These are phyloP conservation scores for Apiosordaria backusii DNA, from an alignment of 495 filamentous ascomycete genomes.

Conservation along the genomic window DNA sequence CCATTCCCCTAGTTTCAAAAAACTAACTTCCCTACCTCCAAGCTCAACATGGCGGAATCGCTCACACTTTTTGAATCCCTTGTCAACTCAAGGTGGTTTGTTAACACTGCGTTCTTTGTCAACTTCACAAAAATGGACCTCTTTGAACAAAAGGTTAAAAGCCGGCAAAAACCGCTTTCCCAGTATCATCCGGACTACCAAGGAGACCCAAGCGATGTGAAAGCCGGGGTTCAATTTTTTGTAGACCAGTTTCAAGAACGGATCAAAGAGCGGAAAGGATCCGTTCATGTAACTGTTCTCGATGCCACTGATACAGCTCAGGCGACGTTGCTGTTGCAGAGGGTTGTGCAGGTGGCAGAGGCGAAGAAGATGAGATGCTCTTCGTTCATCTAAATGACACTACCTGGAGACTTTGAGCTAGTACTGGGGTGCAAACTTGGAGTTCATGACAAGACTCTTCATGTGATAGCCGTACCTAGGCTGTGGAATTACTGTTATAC, in stretches of 20 bases:
- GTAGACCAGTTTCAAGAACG: neutral
- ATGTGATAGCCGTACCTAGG: no score
- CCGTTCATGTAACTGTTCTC: neutral
- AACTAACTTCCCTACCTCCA: neutral
- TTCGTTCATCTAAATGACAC: neutral
- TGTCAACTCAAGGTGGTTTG: neutral
- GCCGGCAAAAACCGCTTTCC: neutral
- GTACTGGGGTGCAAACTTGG: no score
- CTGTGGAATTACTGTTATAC: no score
- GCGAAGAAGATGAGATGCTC: neutral
- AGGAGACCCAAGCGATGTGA: neutral
- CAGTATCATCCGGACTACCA: neutral
- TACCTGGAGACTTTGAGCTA: no score
- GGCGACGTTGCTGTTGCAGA: neutral
- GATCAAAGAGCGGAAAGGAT: neutral
- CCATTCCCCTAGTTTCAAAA: neutral
- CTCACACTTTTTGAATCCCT: neutral
- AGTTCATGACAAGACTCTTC: no score
- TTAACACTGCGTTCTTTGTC: neutral
- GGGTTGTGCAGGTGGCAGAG: neutral
- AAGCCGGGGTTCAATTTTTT: neutral
- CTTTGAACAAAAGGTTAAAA: neutral
- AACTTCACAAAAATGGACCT: constrained; percentile 2
- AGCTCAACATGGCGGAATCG: neutral
- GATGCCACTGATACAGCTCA: constrained; percentile 1